Evolutionary conservation across 257 asterid species (phyloP), one percentile per base, ranked within the genome.

Genomic region (Euphrasia confusa): DNA sequence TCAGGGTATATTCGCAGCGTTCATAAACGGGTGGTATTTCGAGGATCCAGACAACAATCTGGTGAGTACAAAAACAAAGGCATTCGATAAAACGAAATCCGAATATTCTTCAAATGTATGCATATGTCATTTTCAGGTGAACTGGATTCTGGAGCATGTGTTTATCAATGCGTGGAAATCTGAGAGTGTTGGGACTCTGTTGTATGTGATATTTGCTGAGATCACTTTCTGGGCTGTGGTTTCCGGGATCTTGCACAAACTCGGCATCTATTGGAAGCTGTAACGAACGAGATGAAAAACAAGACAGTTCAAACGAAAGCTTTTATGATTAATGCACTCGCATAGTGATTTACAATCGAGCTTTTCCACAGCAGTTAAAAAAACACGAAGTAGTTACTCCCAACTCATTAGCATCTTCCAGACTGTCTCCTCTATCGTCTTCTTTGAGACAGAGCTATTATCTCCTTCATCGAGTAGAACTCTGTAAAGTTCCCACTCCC

Each of bases 331-430:
- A 8, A 45, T 45, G 52, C 13, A 45, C 52, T 3, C 52, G 7
- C 18, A 0, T 13, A 3, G 52, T 45, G 15, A n/a, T n/a, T n/a
- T n/a, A n/a, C n/a, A n/a, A n/a, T n/a, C n/a, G n/a, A n/a, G n/a
- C n/a, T n/a, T n/a, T n/a, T n/a, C 2, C 52, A 13, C 17, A 45
- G 8, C 6, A 13, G 18, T 13, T 12, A n/a, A 45, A 13, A 45
- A 45, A 44, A 44, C 14, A 10, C 52, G 28, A 50, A 50, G 3
- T 18, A 1, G 1, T 50, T 17, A 50, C 58, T 80, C 73, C 95
- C 98, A 86, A 59, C 86, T 84, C 97, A 84, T 86, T 54, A 91
- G 68, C 96, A 80, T 86, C 76, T 81, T 86, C 97, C 95, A 86
- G 24, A 91, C 95, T 0, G 87, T 83, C 74, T 83, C 83, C 70